Base-by-base conservation (phyloP, 2,329 filamentous ascomycete species). In the Penicillium capsulatum region DNA sequence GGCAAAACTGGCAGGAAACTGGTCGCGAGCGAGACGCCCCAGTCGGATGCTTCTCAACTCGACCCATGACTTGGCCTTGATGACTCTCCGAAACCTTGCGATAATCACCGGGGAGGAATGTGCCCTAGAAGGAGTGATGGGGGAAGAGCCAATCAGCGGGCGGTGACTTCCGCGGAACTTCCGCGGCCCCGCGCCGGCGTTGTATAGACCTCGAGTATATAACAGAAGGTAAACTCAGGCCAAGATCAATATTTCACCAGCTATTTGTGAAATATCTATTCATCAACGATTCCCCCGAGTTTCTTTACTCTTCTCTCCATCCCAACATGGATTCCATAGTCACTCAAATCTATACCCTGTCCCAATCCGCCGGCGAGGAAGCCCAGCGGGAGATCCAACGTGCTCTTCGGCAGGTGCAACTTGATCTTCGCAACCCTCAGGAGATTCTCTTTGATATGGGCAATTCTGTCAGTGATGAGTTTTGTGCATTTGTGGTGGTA, bases 1-100 rank as follows among this genome's bases (percentile, higher is more conserved):
- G 54, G 40, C 62, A 66, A 26, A 60, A 63, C 9, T 57, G 51
- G 36, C 63, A 66, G 1, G 61, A 65, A 4, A 66, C 57, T 1
- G 62, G 63, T 1, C 52, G 43, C 11, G 50, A 51, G 1, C 54
- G 54, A 13, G 45, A 38, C 10, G 33, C 14, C 22, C 17, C 33
- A 3, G 27, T 10, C 10, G 22, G 35, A 17, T 38, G 16, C 19
- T 47, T 53, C 16, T 42, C 44, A 16, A 52, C 28, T 3, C 49
- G 44, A 26, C 27, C 13, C 45, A 53, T 49, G 2, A 22, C n/a
- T 38, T 8, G 13, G 6, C 24, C 11, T 4, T 19, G 17, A 15
- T 14, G 10, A n/a, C 17, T n/a, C n/a, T 14, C 27, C 14, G 14
- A 31, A 31, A 40, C 10, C 17, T 40, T 40, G 31, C 11, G n/a